Percentiles rank a stretch among this genome's conserved stretches.
phyloP scores from a whole-genome alignment of 2,329 filamentous ascomycete species.

The Neonectria hederae region DNA sequence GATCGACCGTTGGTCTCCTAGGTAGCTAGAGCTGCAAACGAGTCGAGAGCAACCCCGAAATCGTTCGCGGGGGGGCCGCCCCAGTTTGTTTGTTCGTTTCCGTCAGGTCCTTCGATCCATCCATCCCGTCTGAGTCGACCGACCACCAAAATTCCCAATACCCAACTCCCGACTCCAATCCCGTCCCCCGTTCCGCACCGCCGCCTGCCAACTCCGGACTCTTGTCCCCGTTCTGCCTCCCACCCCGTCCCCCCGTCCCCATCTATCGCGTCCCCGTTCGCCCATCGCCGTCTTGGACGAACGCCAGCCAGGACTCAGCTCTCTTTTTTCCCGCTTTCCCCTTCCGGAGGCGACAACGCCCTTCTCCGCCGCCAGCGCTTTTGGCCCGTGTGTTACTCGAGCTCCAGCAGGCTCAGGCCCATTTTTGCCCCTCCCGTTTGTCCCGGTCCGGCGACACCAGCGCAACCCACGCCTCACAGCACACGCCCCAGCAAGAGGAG shows the following conservation, averaged over 20 bases:
- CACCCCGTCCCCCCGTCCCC: neutral
- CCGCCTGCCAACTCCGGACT: neutral
- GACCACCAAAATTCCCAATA: neutral
- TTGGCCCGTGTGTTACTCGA: constrained; percentile 20
- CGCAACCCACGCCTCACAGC: neutral
- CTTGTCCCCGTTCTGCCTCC: neutral
- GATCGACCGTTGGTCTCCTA: neutral
- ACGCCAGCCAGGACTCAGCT: neutral
- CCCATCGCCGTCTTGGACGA: neutral
- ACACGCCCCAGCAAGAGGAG: neutral
- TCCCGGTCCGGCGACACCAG: constrained; percentile 15
- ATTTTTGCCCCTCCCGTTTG: constrained; percentile 22
- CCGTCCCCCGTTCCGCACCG: neutral
- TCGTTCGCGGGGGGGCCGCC: constrained; percentile 5
- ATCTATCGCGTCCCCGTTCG: neutral
- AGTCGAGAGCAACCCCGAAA: constrained; percentile 1
- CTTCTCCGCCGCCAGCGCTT: constrained; percentile 17
- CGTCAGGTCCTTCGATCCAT: constrained; percentile 11
- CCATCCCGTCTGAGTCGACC: constrained; percentile 9
- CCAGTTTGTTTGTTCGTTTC: constrained; percentile 20
- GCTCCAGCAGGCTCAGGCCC: constrained; percentile 5
- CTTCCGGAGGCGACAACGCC: constrained; percentile 15
- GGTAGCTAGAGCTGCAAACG: neutral
- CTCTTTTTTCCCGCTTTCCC: constrained; percentile 1
- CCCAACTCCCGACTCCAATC: constrained; percentile 15